A percentile compares a stretch with the other conserved stretches of the same genome.
Evolutionary conservation across 139 green algal genomes (phyloP).

Genomic region (Limnomonas spitsbergensis): DNA sequence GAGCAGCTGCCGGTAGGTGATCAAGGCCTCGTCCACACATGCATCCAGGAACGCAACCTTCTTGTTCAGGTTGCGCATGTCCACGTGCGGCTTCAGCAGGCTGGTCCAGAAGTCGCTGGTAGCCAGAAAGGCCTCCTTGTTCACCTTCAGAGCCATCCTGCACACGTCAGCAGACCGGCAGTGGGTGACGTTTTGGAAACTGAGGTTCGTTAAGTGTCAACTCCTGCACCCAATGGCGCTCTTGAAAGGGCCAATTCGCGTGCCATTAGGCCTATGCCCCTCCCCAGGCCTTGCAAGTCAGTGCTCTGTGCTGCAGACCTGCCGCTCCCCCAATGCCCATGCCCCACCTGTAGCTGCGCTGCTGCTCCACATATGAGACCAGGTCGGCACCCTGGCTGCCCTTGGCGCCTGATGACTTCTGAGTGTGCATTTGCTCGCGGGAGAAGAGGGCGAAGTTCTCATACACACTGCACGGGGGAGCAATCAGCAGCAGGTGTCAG

Average conservation of each 20-base stretch:
- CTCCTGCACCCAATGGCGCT: too few relatives aligned
- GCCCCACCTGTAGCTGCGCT: slow-evolving; percentile 32
- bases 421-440: slow-evolving; percentile 39
- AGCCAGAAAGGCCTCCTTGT: slow-evolving; percentile 24
- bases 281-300: too few relatives aligned
- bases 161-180: not conserved
- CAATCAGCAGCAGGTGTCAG: too few relatives aligned
- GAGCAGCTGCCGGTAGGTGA: not conserved
- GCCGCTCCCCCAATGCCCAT: too few relatives aligned
- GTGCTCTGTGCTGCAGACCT: too few relatives aligned
- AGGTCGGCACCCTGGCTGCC: slow-evolving; percentile 33
- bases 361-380: slow-evolving; percentile 48
- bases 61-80: not conserved
- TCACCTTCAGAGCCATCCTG: slow-evolving; percentile 27
- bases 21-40: not conserved
- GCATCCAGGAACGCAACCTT: not conserved
- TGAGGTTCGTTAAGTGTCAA: too few relatives aligned
- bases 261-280: too few relatives aligned
- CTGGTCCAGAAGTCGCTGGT: slow-evolving; percentile 32
- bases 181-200: not conserved
- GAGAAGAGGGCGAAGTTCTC: slow-evolving; percentile 35
- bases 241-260: too few relatives aligned
- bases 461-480: slow-evolving; percentile 20
- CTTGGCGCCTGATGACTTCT: slow-evolving; percentile 23
- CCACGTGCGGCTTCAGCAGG: slow-evolving; percentile 21